Base-by-base conservation (phyloP, 345 rosid species). In the Trapa bicornis region DNA sequence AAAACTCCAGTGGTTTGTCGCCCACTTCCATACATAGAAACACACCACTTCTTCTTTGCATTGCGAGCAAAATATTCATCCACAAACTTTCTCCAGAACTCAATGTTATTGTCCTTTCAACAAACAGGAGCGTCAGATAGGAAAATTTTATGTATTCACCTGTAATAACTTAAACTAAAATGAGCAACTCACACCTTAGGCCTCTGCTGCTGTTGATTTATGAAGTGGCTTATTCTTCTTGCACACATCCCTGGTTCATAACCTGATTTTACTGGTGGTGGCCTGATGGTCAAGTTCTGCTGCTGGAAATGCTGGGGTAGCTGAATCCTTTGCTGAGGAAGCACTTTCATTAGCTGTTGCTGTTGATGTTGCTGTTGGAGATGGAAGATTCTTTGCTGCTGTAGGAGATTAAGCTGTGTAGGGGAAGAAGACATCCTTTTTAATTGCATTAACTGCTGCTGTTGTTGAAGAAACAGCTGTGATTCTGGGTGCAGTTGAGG, bases 271-370 rank as follows among this genome's bases (percentile, higher is more conserved):
- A 67, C 72, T 12, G 76, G 63, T 37, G 80, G 70, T 48, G 80
- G 68, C 41, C 80, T 67, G 41, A 70, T 11, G 41, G 74, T 72
- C 56, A 67, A 42, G 67, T 69, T 70, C 52, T 68, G 79, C 67
- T 47, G 80, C 61, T 83, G 96, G 70, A 86, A 85, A 67, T 85
- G 96, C 68, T 86, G 98, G 0, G 83, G 82, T 68, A 91, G 73
- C 42, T 89, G 97, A 35, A 93, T 70, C 39, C 97, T 84, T 36
- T 95, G 99, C 70, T 80, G 94, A 68, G 96, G 97, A 79, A 95
- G 81, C 65, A 89, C 76, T 76, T 95, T 95, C 80, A 85, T 37
- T 70, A 95, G 83, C 73, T 89, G 95, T 37, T 87, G 98, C 33
- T 89, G 73, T 17, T 60, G 65, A 4, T 57, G 61, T 33, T 57